Base-by-base conservation (phyloP, 1,139 yeast genomes). In the Kluyveromyces marxianus region DNA sequence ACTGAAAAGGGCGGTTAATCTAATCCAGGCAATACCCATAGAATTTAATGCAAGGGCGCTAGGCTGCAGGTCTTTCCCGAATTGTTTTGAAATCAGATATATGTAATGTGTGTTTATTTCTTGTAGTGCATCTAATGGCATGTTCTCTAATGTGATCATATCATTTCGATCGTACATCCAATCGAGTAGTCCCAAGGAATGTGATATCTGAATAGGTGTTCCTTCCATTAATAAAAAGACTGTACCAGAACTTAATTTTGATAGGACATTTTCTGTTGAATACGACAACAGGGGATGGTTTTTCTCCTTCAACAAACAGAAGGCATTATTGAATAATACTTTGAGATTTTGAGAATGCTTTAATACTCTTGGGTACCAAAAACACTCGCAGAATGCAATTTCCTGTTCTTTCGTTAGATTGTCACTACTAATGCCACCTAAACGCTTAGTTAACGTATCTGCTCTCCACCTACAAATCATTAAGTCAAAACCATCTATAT, bases 381-480 rank as follows among this genome's bases (percentile, higher is more conserved):
- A 56, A 51, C 81, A 75, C 50, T 75, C 80, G 21, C 63, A 64
- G 5, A 76, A 50, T 1, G 74, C 69, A 44, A 60, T 51, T 24
- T 63, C 50, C 2, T 68, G 46, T 10, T 56, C 60, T 29, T 44
- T 48, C 1, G 68, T 60, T n/a, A 66, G 50, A 35, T 57, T 59
- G 14, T 49, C 47, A 5, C 51, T 52, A 5, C 63, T 52, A 8
- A 63, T 65, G 21, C 58, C 57, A 7, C 54, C 54, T 7, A 71
- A 56, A 4, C 63, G 60, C 10, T 65, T 57, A 4, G 59, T 44
- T 4, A 73, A 49, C 3, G 70, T 54, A 5, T 61, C 58, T 1
- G 74, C 60, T 53, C 81, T 79, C 89, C 90, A 83, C 4, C 56
- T 55, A 21, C 74, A 63, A 0, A 83, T 75, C 3, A 74, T 63